Evolutionary conservation across 2,329 filamentous ascomycete species (phyloP).

Genomic region (Zymoseptoria passerinii): DNA sequence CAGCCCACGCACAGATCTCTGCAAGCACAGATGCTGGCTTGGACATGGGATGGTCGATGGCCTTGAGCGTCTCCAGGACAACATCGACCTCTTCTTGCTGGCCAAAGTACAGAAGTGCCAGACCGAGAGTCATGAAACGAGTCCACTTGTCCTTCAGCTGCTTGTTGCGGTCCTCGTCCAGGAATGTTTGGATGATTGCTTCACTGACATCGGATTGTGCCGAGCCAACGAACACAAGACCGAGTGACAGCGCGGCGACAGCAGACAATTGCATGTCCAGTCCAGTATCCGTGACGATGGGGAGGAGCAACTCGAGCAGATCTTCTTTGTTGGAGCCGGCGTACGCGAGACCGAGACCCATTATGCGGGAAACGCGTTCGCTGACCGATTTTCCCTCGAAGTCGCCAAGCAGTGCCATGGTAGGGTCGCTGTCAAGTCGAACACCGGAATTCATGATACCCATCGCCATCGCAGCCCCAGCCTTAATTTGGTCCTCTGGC

Average conservation of each 20-base stretch:
- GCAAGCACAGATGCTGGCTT: conserved; percentile 91
- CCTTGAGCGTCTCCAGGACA: conserved; percentile 91
- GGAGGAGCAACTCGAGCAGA: conserved; percentile 73
- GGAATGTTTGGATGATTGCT: conserved; percentile 81
- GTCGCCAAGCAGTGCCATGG: conserved; percentile 76
- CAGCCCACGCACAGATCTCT: conserved; percentile 96
- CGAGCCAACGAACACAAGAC: conserved; percentile 86
- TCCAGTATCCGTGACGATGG: conserved; percentile 75
- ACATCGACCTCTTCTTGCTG: conserved; percentile 98
- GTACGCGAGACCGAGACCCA: conserved; percentile 91
- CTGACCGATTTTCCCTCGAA: conserved; percentile 69
- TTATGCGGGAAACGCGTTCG: conserved; percentile 77
- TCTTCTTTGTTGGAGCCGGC: conserved; percentile 90
- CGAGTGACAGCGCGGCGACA: conserved; percentile 86
- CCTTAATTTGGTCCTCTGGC: conserved; percentile 74
- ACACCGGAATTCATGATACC: conserved; percentile 95
- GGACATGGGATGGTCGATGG: conserved; percentile 92
- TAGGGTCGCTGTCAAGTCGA: conserved; percentile 79
- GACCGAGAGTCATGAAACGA: conserved; percentile 85
- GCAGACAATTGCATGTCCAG: conserved; percentile 92
- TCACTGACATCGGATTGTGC: conserved; percentile 86
- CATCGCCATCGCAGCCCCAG: conserved; percentile 84
- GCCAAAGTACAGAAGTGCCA: conserved; percentile 91
- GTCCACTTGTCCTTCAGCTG: conserved; percentile 98
- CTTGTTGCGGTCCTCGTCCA: conserved; percentile 84